A percentile compares a stretch with the other conserved stretches of the same genome.
phyloP scores from a whole-genome alignment of 176 grass and related monocot genomes.

The Panicum miliaceum region DNA sequence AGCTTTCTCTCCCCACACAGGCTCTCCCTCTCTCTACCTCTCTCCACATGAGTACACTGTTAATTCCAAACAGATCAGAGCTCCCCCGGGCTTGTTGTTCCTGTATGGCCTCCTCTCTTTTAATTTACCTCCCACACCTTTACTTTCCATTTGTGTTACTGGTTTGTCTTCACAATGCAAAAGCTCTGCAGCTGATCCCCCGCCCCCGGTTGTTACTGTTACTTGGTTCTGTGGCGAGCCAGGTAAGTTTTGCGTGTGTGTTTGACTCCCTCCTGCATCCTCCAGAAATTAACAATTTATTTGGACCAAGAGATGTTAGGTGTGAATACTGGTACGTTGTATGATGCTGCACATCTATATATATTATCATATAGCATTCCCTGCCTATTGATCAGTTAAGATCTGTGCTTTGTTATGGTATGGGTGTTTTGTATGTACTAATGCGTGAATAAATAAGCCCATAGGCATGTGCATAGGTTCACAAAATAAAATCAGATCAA shows the following conservation, averaged over 20 bases:
- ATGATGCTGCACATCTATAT: background rate
- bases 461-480: slow-evolving; percentile 37
- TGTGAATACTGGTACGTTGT: slow-evolving; percentile 13
- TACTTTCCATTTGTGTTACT: slow-evolving; percentile 30
- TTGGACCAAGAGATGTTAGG: slow-evolving; percentile 2
- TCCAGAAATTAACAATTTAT: background rate
- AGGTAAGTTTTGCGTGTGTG: background rate
- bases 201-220: background rate
- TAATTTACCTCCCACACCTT: background rate
- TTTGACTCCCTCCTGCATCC: background rate
- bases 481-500: background rate
- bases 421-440: slow-evolving; percentile 4
- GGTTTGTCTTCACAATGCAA: slow-evolving; percentile 38
- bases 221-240: background rate
- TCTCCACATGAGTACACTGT: background rate
- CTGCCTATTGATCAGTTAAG: background rate
- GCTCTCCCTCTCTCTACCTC: background rate
- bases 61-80: slow-evolving; percentile 35
- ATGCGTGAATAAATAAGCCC: slow-evolving; percentile 1
- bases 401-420: slow-evolving; percentile 8
- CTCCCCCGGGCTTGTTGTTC: background rate
- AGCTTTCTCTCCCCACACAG: background rate
- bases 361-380: background rate
- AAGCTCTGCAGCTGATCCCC: background rate
- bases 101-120: slow-evolving; percentile 38